Percentiles rank a stretch among this genome's conserved stretches.
These are phyloP conservation scores for Lactarius pseudohatsudake DNA, from an alignment of 768 basidiomycete genomes.

Conservation along the genomic window DNA sequence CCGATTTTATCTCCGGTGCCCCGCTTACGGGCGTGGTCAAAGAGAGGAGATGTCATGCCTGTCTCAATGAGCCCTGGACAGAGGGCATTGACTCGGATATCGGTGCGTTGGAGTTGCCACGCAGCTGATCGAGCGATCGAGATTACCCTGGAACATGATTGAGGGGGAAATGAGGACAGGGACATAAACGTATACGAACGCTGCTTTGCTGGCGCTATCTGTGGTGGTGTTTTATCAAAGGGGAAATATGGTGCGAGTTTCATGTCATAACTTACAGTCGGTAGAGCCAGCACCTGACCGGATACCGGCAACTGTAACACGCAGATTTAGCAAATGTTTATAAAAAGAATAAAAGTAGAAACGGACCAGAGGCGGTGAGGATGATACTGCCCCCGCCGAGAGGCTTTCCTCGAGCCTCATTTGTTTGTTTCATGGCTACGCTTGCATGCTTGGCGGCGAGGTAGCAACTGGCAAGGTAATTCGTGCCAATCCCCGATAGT, in stretches of 20 bases:
- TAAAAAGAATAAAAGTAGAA: neutral
- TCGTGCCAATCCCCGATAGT: conserved; percentile 7
- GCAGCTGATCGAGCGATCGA: conserved; percentile 81
- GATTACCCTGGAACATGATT: conserved; percentile 59
- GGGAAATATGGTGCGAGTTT: conserved; percentile 10
- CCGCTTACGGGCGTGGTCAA: conserved; percentile 71
- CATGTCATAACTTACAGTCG: conserved; percentile 58
- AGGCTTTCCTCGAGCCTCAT: conserved; percentile 67
- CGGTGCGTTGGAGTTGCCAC: conserved; percentile 76
- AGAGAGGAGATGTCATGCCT: conserved; percentile 80
- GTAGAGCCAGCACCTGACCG: conserved; percentile 78
- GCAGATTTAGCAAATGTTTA: neutral
- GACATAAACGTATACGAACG: conserved; percentile 49
- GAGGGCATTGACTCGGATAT: conserved; percentile 86
- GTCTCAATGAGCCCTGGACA: conserved; percentile 95
- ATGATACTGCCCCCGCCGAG: conserved; percentile 79
- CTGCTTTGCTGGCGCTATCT: conserved; percentile 94
- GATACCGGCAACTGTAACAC: conserved; percentile 69
- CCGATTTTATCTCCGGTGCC: conserved; percentile 80
- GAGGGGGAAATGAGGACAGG: conserved; percentile 13
- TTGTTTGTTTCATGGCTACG: conserved; percentile 70
- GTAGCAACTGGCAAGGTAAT: conserved; percentile 60
- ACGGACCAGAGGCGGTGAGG: conserved; percentile 77
- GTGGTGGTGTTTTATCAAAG: conserved; percentile 32
- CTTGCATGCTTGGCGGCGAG: conserved; percentile 87